Conservation (phyloP, 2,329 filamentous ascomycete species). For the Gnomoniopsis sp. region DNA sequence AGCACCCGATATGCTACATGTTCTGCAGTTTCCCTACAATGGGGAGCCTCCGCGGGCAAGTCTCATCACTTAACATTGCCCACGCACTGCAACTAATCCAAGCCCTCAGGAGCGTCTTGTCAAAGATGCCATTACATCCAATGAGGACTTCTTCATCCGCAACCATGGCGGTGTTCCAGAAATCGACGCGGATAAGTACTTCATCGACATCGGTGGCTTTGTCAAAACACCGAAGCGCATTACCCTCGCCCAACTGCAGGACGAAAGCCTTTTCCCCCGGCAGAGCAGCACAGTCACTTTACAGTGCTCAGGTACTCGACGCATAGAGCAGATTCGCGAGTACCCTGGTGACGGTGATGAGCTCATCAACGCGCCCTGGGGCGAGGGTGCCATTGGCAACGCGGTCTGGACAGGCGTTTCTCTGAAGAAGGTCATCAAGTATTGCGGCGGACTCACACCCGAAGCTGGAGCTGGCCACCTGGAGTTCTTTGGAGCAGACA, state of each 20-base stretch:
- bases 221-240: slow-evolving; percentile 56
- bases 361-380: slow-evolving; percentile 53
- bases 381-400: slow-evolving; percentile 65
- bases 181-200: slow-evolving; percentile 54
- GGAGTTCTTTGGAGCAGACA: slow-evolving; percentile 68
- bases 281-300: slow-evolving; percentile 58
- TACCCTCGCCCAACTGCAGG: slow-evolving; percentile 56
- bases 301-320: slow-evolving; percentile 66
- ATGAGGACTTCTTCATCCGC: slow-evolving; percentile 54
- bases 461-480: slow-evolving; percentile 53
- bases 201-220: slow-evolving; percentile 50
- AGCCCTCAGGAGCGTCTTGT: slow-evolving; percentile 43
- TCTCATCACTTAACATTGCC: background rate
- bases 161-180: slow-evolving; percentile 71
- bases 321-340: slow-evolving; percentile 63
- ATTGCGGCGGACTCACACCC: slow-evolving; percentile 57
- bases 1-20: slow-evolving; percentile 56
- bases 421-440: slow-evolving; percentile 67
- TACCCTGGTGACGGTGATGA: slow-evolving; percentile 68
- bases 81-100: slow-evolving; percentile 1
- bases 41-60: slow-evolving; percentile 52
- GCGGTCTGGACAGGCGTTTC: slow-evolving; percentile 61
- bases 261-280: slow-evolving; percentile 58
- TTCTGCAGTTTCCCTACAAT: slow-evolving; percentile 63
- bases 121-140: slow-evolving; percentile 57